Conservation (phyloP, 208 protist species). For the Zelonia costaricensis region DNA sequence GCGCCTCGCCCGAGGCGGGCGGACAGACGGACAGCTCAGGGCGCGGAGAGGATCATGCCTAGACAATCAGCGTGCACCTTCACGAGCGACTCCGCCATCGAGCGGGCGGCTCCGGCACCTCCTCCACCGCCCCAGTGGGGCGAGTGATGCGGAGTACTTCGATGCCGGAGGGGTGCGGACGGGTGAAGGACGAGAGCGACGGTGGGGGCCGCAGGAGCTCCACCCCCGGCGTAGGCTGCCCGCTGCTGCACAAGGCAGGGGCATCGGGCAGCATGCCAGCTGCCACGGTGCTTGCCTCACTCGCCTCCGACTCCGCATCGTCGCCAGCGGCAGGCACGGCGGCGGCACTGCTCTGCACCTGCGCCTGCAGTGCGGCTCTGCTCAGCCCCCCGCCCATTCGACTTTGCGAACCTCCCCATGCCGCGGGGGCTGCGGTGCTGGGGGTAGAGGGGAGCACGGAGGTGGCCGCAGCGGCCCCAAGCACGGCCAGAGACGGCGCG, state of each 20-base stretch:
- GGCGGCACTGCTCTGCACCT: background rate
- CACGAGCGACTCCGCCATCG: background rate
- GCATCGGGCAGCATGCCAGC: constrained; percentile 8
- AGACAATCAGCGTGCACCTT: background rate
- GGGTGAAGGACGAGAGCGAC: background rate
- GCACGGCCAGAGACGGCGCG: background rate
- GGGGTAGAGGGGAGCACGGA: background rate
- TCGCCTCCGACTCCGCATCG: constrained; percentile 4
- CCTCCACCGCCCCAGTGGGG: constrained; percentile 13
- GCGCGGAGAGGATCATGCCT: no score
- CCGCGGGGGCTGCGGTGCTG: no score
- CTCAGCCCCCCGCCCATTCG: no score
- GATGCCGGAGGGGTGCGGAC: constrained; percentile 11
- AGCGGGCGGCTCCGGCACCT: background rate
- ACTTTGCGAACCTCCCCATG: no score
- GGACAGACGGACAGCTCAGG: no score
- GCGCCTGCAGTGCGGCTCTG: no score
- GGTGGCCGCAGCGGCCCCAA: background rate
- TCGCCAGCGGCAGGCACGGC: background rate
- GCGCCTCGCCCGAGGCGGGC: no score
- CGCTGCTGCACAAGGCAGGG: background rate
- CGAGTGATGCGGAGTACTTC: constrained; percentile 25
- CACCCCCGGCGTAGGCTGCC: background rate
- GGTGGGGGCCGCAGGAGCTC: background rate
- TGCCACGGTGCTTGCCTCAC: constrained; percentile 22